phyloP scores from a whole-genome alignment of 208 protist genomes.

The Crithidia mellificae region DNA sequence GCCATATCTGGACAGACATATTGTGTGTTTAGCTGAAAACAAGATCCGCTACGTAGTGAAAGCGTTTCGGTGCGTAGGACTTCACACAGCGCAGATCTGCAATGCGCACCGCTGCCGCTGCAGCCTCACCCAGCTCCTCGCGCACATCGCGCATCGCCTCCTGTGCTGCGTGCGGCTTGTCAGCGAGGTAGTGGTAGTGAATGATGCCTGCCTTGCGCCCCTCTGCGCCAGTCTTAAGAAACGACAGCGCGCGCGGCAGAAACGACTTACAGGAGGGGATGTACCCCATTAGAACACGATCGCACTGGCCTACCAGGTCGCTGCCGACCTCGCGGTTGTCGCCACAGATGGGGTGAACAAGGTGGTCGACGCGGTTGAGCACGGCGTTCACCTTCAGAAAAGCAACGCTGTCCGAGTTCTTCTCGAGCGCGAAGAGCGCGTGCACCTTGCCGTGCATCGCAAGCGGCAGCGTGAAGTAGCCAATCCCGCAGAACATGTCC shows the following conservation, averaged over 20 bases:
- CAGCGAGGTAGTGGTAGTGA: conserved; percentile 90
- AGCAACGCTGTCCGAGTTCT: conserved; percentile 80
- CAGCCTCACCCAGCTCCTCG: conserved; percentile 58
- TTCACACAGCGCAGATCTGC: conserved; percentile 78
- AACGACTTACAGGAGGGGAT: conserved; percentile 82
- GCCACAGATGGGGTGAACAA: conserved; percentile 69
- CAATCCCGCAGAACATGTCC: conserved; percentile 93
- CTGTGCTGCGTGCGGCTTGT: conserved; percentile 41
- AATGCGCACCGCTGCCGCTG: conserved; percentile 29
- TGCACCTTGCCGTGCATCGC: conserved; percentile 64
- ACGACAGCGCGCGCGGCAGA: conserved; percentile 74
- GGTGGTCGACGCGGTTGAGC: conserved; percentile 76
- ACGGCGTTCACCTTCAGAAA: conserved; percentile 82
- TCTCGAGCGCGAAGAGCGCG: conserved; percentile 83
- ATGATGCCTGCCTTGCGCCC: conserved; percentile 45
- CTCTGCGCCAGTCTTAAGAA: conserved; percentile 49
- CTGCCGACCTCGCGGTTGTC: conserved; percentile 80
- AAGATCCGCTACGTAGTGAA: conserved; percentile 85
- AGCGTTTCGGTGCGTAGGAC: conserved; percentile 87
- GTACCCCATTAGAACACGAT: conserved; percentile 93
- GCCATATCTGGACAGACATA: background rate
- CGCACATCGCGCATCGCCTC: conserved; percentile 42
- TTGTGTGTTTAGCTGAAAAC: conserved; percentile 32
- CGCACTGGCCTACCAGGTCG: conserved; percentile 72
- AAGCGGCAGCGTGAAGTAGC: conserved; percentile 91